Conservation (phyloP, 257 asterid species). For the Agastache rugosa region DNA sequence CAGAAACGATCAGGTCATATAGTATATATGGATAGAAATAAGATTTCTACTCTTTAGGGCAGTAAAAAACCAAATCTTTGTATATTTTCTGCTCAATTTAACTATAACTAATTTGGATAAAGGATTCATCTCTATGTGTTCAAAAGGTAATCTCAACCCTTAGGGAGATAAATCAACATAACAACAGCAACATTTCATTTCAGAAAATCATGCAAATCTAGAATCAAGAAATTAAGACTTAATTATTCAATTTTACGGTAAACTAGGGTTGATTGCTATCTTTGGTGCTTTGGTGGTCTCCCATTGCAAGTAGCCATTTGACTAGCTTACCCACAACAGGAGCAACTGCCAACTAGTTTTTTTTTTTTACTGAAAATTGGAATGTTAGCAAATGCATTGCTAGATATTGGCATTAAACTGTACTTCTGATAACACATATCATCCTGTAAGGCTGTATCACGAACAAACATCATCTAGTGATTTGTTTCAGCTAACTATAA, state of each 20-base stretch:
- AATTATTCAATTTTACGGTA: not conserved
- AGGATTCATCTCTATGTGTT: not conserved
- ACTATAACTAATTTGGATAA: conserved; percentile 12
- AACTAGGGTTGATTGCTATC: not conserved
- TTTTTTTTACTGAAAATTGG: not conserved
- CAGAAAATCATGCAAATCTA: not conserved
- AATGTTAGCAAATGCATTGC: not conserved
- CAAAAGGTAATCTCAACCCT: conserved; percentile 18
- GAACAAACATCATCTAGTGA: not conserved
- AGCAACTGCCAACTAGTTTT: not conserved
- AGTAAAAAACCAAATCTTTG: not conserved
- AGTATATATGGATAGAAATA: conserved; percentile 19
- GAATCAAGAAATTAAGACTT: conserved; percentile 12
- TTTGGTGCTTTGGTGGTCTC: conserved; percentile 6
- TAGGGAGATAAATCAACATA: not conserved
- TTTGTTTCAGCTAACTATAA: conserved; percentile 10
- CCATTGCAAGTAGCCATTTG: not conserved
- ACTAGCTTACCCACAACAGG: conserved; percentile 26
- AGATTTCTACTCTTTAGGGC: not conserved
- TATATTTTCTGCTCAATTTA: conserved; percentile 1
- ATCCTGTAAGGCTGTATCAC: not conserved
- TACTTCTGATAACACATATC: not conserved
- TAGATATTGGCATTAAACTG: not conserved
- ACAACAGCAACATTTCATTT: conserved; percentile 18
- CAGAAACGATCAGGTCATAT: conserved; percentile 34